Base-by-base conservation (phyloP, 352 stramenopile species). In the Phytopythium oedochilum region DNA sequence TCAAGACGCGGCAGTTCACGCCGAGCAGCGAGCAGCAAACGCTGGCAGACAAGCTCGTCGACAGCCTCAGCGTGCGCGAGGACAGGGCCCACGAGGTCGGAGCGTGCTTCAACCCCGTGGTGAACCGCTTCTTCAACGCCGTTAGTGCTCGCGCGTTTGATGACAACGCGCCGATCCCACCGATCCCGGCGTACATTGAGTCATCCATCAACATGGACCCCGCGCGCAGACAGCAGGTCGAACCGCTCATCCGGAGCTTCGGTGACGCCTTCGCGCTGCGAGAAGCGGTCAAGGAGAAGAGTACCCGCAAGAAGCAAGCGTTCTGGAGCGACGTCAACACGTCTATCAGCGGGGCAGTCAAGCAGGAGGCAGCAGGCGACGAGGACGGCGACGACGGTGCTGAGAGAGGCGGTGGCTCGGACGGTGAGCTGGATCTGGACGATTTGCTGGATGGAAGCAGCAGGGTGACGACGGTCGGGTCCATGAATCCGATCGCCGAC, bases 401-500 rank as follows among this genome's bases (percentile, higher is more conserved):
- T 34, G 65, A 57, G 9, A 71, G 75, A 22, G 74, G 69, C 38
- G 66, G 40, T n/a, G 76, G 70, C 5, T 89, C 76, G 12, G 80
- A 93, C 39, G 70, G 68, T 26, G 73, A 83, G 28, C 49, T 93
- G 23, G 78, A 93, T 48, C 60, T 89, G 58, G 83, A 93, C 49
- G 83, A 89, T 32, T 60, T 93, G 9, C 54, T 93, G 51, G 83
- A 87, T 47, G 69, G 73, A 14, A 71, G 72, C 35, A 70, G 80
- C 26, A 25, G 32, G 25, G 78, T 92, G 17, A 86, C 77, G 35
- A 70, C 38, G 29, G 77, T 94, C n/a, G 83, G 83, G 0, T 89
- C 81, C 1, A 89, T 94, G 81, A 94, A 92, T 50, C 83, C 83
- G 15, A 81, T 94, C 34, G 77, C 81, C 2, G 83, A 94, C 52